Percentiles rank a stretch among this genome's conserved stretches.
Conservation (phyloP, 345 rosid species). For the Rhizophora mangle region DNA sequence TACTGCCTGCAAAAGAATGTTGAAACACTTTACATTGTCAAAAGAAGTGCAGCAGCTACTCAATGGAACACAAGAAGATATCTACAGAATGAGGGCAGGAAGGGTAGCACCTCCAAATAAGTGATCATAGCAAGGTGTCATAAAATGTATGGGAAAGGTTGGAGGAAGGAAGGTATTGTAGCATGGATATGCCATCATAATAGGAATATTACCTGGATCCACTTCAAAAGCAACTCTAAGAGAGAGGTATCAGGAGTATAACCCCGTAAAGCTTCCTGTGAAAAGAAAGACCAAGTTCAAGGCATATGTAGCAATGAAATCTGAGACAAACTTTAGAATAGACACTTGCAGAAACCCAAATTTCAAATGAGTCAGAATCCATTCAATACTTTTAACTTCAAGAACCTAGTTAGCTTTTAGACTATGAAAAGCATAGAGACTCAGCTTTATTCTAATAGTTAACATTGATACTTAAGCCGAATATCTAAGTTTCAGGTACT, state of each 20-base stretch:
- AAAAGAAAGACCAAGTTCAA: constrained; percentile 5
- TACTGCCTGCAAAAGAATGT: constrained; percentile 50
- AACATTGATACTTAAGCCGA: too few species aligned
- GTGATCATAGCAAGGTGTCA: neutral
- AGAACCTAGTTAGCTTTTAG: neutral
- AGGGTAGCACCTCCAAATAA: neutral
- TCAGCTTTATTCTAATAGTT: neutral
- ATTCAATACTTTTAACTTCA: neutral
- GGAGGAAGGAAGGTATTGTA: neutral
- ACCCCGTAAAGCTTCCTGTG: constrained; percentile 37
- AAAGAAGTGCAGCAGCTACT: too few species aligned
- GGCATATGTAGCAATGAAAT: neutral
- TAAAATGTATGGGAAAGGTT: neutral
- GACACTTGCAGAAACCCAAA: constrained; percentile 2
- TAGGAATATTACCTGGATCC: constrained; percentile 63
- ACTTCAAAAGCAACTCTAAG: constrained; percentile 60
- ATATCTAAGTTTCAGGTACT: too few species aligned
- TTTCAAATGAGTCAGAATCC: neutral
- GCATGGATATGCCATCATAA: neutral
- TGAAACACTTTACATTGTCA: too few species aligned
- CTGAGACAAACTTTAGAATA: neutral
- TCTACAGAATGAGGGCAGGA: too few species aligned
- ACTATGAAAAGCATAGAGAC: neutral
- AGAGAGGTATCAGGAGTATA: constrained; percentile 29
- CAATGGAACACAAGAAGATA: too few species aligned